phyloP scores from a whole-genome alignment of 371 early-diverging fungal species.

The Polyrhizophydium stewartii region DNA sequence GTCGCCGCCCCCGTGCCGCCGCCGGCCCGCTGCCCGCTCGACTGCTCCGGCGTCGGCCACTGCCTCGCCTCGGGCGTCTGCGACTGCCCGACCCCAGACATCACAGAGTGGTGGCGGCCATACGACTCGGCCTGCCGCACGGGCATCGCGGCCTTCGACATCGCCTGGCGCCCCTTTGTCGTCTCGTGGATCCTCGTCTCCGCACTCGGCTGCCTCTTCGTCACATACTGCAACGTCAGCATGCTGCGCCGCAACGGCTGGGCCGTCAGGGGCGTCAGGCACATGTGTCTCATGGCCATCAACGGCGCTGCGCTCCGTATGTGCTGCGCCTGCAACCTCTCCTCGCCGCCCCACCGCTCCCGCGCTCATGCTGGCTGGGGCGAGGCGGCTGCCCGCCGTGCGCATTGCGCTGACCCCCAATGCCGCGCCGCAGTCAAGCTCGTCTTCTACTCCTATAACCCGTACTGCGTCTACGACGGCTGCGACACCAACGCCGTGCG shows the following conservation, averaged over 20 bases:
- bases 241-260: background rate
- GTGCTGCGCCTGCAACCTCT: background rate
- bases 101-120: background rate
- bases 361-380: background rate
- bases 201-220: background rate
- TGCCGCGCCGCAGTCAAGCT: background rate
- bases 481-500: background rate
- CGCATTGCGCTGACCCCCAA: constrained; percentile 2
- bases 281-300: background rate
- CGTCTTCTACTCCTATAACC: background rate
- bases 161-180: background rate
- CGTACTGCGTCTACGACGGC: background rate
- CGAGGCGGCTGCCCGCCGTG: background rate
- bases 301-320: background rate
- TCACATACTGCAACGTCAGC: background rate
- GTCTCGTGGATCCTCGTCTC: background rate
- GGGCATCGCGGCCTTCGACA: background rate
- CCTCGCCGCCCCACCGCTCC: background rate
- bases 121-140: background rate
- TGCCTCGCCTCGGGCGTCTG: no score
- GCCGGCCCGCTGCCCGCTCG: no score
- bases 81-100: no score
- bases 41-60: no score
- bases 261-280: background rate
- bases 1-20: no score